Evolutionary conservation across 148 eudicot genomes (phyloP).

Genomic region (Chenopodium berlandieri): DNA sequence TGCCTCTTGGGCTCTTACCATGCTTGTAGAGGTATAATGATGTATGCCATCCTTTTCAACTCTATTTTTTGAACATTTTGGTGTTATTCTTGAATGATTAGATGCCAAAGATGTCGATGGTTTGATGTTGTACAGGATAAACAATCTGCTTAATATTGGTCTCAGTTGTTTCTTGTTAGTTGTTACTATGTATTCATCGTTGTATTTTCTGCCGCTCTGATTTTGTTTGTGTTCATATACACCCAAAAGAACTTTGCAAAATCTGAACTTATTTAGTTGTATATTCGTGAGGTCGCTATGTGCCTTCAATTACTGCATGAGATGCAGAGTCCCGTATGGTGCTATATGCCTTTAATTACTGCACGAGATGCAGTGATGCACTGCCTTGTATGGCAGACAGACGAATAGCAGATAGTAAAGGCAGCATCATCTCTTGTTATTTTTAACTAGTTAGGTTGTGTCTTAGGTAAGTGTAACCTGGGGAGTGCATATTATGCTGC

Average conservation of each 20-base stretch:
- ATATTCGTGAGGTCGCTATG: not conserved
- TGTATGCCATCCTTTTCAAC: not conserved
- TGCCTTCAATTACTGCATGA: not conserved
- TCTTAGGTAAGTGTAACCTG: not conserved
- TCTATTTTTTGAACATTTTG: not conserved
- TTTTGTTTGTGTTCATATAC: not conserved
- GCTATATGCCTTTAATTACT: not conserved
- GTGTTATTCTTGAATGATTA: not conserved
- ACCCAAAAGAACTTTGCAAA: not conserved
- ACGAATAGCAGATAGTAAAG: not conserved
- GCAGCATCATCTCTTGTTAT: not conserved
- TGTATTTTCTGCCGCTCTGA: not conserved
- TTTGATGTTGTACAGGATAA: slow-evolving; percentile 4
- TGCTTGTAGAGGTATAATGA: not conserved
- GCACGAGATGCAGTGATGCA: not conserved
- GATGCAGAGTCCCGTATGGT: not conserved
- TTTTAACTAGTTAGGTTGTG: not conserved
- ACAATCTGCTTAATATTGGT: not conserved
- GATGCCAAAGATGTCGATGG: not conserved
- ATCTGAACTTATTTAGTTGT: not conserved
- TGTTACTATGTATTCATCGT: not conserved
- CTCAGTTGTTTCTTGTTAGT: not conserved
- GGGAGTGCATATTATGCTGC: not conserved
- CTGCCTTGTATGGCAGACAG: not conserved
- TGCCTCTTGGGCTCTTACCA: not conserved